A percentile compares a stretch with the other conserved stretches of the same genome.
Evolutionary conservation across 2,329 filamentous ascomycete genomes (phyloP).

Genomic region (Lecanicillium sp.): DNA sequence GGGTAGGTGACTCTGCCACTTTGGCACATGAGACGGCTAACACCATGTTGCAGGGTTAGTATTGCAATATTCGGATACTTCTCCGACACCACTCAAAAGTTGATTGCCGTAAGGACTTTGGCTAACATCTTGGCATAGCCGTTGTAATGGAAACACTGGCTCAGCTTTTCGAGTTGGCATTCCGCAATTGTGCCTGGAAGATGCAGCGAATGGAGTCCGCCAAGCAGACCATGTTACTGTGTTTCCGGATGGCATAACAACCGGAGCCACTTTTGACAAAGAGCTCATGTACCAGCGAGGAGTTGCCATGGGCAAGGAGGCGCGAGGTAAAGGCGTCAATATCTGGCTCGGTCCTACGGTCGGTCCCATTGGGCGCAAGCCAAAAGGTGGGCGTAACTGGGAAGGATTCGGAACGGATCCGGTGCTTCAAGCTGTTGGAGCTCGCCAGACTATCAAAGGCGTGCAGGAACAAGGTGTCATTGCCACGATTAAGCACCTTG

Average conservation of each 20-base stretch:
- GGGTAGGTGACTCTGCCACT: conserved; percentile 40
- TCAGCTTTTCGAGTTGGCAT: conserved; percentile 63
- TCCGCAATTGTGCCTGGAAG: conserved; percentile 63
- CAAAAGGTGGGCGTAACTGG: conserved; percentile 66
- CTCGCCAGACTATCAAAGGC: conserved; percentile 70
- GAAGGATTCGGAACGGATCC: conserved; percentile 67
- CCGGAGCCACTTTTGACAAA: conserved; percentile 69
- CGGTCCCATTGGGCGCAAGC: conserved; percentile 64
- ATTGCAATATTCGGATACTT: no score
- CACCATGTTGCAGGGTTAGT: neutral
- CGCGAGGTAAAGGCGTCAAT: conserved; percentile 64
- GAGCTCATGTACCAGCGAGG: conserved; percentile 60
- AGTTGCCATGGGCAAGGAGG: conserved; percentile 61
- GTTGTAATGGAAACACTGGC: conserved; percentile 70
- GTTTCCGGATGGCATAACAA: conserved; percentile 73
- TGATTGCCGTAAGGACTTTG: no score
- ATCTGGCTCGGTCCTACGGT: conserved; percentile 63
- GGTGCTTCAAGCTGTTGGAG: conserved; percentile 66
- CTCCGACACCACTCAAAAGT: no score
- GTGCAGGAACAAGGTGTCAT: conserved; percentile 50
- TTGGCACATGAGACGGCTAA: neutral
- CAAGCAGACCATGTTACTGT: conserved; percentile 67
- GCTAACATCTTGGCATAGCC: conserved; percentile 26
- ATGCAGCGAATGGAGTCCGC: conserved; percentile 63
- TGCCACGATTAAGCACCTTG: conserved; percentile 48